Conservation (phyloP, 495 filamentous ascomycete genomes). For the Tuber microsphaerosporum region DNA sequence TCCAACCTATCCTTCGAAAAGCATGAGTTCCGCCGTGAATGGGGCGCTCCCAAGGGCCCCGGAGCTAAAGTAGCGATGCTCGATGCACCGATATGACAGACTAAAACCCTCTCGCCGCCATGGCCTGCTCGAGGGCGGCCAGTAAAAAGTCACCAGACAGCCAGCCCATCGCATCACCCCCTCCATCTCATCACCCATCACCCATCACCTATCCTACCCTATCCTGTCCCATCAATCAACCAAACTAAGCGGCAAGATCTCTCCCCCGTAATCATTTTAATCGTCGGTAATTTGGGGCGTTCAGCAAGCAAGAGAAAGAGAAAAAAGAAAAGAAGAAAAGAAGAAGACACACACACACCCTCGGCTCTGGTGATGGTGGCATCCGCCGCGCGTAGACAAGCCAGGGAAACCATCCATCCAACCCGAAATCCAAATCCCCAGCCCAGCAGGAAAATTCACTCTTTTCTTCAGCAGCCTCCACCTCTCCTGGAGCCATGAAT, state of each 20-base stretch:
- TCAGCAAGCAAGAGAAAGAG: background rate
- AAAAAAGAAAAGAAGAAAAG: background rate
- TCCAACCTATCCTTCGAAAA: constrained; percentile 23
- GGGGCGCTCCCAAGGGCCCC: background rate
- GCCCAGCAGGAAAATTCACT: background rate
- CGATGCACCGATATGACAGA: constrained; percentile 21
- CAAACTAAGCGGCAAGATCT: constrained; percentile 35
- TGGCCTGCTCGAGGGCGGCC: background rate
- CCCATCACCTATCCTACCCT: constrained; percentile 8
- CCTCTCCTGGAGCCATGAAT: background rate
- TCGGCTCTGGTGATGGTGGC: background rate
- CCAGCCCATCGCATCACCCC: constrained; percentile 1
- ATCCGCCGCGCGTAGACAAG: background rate
- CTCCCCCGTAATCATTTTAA: constrained; percentile 25
- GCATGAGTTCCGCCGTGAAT: constrained; percentile 34
- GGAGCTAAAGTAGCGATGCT: background rate
- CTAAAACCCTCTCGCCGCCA: background rate
- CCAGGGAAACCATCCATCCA: background rate
- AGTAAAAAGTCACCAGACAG: background rate
- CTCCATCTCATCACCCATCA: constrained; percentile 3
- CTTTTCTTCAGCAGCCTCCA: background rate
- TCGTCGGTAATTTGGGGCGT: constrained; percentile 9
- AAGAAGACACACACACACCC: background rate
- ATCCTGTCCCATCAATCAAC: constrained; percentile 28
- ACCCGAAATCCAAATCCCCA: background rate